phyloP scores from a whole-genome alignment of 202 grass and related monocot genomes.

The Setaria italica region DNA sequence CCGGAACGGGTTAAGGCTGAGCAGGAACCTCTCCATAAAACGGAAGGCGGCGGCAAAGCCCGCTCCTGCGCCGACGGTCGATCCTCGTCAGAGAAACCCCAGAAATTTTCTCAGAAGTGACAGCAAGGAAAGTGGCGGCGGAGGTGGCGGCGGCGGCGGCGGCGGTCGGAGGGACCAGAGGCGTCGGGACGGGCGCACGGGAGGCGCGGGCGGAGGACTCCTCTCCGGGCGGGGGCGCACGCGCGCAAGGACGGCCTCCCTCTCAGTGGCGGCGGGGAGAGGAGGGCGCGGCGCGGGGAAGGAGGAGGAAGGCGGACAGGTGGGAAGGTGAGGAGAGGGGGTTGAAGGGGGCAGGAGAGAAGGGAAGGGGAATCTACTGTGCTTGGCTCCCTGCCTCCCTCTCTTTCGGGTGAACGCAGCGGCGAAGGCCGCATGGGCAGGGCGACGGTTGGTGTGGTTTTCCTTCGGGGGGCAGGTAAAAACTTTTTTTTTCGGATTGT shows the following conservation, averaged over 20 bases:
- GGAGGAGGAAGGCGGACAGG: conserved; percentile 32
- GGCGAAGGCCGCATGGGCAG: neutral
- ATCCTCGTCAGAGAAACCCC: conserved; percentile 24
- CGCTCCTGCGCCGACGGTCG: neutral
- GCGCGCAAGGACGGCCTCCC: conserved; percentile 13
- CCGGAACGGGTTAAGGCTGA: conserved; percentile 89
- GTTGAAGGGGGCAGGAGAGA: neutral
- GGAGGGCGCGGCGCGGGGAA: neutral
- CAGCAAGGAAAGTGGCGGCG: conserved; percentile 14
- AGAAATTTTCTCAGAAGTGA: neutral
- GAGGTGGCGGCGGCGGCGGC: conserved; percentile 23
- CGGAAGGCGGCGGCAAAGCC: conserved; percentile 21
- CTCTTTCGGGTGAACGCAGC: neutral
- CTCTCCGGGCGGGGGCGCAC: neutral
- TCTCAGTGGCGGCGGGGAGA: neutral
- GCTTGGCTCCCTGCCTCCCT: neutral
- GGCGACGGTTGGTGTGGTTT: conserved; percentile 32
- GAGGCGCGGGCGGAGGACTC: neutral
- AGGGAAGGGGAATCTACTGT: neutral
- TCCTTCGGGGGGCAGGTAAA: neutral
- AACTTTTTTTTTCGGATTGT: neutral
- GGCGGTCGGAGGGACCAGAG: neutral
- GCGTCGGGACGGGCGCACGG: neutral
- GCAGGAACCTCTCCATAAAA: conserved; percentile 80
- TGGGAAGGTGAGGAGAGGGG: conserved; percentile 11